Conservation (phyloP, 2,329 filamentous ascomycete genomes). For the Alternaria burnsii region DNA sequence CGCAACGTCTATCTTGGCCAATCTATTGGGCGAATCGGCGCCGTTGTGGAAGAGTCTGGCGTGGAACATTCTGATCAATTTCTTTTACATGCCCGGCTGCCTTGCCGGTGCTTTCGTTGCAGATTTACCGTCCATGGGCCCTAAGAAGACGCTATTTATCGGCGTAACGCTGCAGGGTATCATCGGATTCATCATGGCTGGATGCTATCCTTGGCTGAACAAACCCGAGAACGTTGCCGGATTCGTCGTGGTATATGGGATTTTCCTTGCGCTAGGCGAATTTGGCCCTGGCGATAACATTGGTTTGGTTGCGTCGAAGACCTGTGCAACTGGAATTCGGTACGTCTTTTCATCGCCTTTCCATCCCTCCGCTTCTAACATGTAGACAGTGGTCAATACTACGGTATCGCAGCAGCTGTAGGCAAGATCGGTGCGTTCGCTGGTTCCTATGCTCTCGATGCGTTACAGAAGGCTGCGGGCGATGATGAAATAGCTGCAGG, state of each 20-base stretch:
- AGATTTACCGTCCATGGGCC: slow-evolving; percentile 74
- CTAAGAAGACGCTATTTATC: slow-evolving; percentile 74
- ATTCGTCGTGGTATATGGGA: slow-evolving; percentile 80
- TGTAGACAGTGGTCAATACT: slow-evolving; percentile 70
- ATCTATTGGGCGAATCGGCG: slow-evolving; percentile 66
- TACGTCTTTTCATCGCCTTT: slow-evolving; percentile 22
- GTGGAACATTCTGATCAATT: slow-evolving; percentile 87
- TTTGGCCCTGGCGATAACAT: slow-evolving; percentile 92
- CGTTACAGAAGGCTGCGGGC: slow-evolving; percentile 58
- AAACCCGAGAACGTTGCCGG: slow-evolving; percentile 72
- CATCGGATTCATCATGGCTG: slow-evolving; percentile 90
- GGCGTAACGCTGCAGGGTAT: slow-evolving; percentile 77
- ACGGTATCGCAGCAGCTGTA: slow-evolving; percentile 73
- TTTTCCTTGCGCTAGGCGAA: slow-evolving; percentile 81
- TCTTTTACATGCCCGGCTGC: slow-evolving; percentile 88
- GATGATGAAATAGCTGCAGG: slow-evolving; percentile 61
- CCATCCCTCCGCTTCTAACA: not conserved
- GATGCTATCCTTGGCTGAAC: slow-evolving; percentile 75
- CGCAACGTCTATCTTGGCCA: slow-evolving; percentile 75
- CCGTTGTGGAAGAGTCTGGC: slow-evolving; percentile 81
- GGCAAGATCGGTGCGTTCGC: slow-evolving; percentile 86
- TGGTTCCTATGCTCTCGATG: slow-evolving; percentile 82
- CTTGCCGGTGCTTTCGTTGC: slow-evolving; percentile 78
- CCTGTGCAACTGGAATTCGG: slow-evolving; percentile 82
- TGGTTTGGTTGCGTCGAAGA: slow-evolving; percentile 85